Percentiles rank a stretch among this genome's conserved stretches.
These are phyloP conservation scores for Lipomyces yamadae DNA, from an alignment of 805 yeast genomes.

Conservation along the genomic window DNA sequence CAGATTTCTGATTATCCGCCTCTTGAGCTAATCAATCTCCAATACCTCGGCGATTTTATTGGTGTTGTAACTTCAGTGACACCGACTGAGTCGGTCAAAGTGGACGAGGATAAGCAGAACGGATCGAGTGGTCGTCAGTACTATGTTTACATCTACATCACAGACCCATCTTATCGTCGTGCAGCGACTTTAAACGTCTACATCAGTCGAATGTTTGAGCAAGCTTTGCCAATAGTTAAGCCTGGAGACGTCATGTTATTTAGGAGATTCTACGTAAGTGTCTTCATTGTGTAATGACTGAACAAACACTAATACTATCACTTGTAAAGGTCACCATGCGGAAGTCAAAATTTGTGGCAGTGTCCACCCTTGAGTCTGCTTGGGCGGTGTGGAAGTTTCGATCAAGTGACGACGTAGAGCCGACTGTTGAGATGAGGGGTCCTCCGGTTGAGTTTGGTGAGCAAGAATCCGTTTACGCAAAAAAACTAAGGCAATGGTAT, in stretches of 20 bases:
- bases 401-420: neutral
- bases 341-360: conserved; percentile 9
- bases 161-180: conserved; percentile 17
- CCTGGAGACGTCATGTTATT: conserved; percentile 26
- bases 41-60: conserved; percentile 19
- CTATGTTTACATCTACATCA: conserved; percentile 9
- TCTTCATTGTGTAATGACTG: neutral
- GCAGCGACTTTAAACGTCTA: conserved; percentile 8
- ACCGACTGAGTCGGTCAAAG: conserved; percentile 4
- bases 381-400: conserved; percentile 25
- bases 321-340: conserved; percentile 11
- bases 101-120: neutral
- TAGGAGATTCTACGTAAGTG: conserved; percentile 22
- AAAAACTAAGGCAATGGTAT: conserved; percentile 16
- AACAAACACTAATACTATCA: neutral
- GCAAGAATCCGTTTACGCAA: conserved; percentile 18
- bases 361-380: conserved; percentile 15
- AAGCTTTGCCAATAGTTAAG: conserved; percentile 16
- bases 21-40: conserved; percentile 9
- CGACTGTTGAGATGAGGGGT: conserved; percentile 10
- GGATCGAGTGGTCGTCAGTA: conserved; percentile 1
- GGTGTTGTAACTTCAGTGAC: conserved; percentile 15
- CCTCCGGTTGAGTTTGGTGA: conserved; percentile 33
- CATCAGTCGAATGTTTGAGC: conserved; percentile 11
- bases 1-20: conserved; percentile 20